Evolutionary conservation across 148 eudicot genomes (phyloP).

Genomic region (Diospyros kaki): DNA sequence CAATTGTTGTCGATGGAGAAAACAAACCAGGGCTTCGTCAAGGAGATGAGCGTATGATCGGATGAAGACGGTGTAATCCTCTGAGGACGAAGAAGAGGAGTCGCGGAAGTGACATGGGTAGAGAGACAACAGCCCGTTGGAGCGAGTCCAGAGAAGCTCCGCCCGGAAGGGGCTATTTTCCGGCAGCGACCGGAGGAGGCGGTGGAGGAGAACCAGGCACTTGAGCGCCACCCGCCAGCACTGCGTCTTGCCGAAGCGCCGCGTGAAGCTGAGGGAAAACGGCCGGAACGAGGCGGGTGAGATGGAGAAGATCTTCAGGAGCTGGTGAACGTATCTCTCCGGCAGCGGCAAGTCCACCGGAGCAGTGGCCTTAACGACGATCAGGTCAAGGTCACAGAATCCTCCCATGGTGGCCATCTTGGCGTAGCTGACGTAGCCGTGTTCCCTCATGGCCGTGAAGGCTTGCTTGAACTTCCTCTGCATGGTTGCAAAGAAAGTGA

Average conservation of each 20-base stretch:
- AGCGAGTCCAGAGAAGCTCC: slow-evolving; percentile 30
- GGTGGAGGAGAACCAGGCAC: slow-evolving; percentile 44
- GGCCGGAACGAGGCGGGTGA: slow-evolving; percentile 23
- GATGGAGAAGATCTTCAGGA: slow-evolving; percentile 31
- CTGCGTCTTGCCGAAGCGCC: slow-evolving; percentile 27
- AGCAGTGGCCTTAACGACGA: too few species aligned
- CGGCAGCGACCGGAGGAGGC: slow-evolving; percentile 21
- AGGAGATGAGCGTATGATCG: slow-evolving; percentile 36
- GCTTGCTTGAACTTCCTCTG: too few species aligned
- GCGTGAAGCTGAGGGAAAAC: slow-evolving; percentile 25
- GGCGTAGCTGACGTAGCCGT: too few species aligned
- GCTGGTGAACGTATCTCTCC: slow-evolving; percentile 31
- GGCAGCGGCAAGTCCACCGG: too few species aligned
- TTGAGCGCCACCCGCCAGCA: slow-evolving; percentile 46
- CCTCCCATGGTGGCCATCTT: too few species aligned
- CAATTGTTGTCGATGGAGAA: not conserved
- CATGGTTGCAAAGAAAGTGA: too few species aligned
- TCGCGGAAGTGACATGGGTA: slow-evolving; percentile 36
- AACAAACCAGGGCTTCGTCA: slow-evolving; percentile 29
- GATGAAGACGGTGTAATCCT: slow-evolving; percentile 32
- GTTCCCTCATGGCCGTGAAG: too few species aligned
- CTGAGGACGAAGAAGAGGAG: slow-evolving; percentile 27
- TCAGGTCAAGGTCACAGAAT: too few species aligned
- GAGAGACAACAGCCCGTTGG: slow-evolving; percentile 23
- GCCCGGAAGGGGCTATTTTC: slow-evolving; percentile 15